These are phyloP conservation scores for Rhododendron molle DNA, from an alignment of 148 eudicot species.

Conservation along the genomic window DNA sequence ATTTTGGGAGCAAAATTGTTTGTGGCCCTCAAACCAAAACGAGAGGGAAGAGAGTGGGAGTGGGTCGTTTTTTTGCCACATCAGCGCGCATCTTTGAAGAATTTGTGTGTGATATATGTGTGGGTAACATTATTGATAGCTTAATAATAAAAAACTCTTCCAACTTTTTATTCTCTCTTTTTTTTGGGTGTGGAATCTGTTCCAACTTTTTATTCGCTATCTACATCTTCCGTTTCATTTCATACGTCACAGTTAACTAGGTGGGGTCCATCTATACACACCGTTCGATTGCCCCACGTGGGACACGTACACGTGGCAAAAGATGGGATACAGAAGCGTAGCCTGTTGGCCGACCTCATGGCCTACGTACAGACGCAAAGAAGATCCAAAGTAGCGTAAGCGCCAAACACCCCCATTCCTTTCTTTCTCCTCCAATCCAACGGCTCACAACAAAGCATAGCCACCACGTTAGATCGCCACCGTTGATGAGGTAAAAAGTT, in stretches of 20 bases:
- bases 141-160: background rate
- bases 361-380: slow-evolving; percentile 19
- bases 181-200: background rate
- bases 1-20: too few relatives aligned
- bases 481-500: background rate
- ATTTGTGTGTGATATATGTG: too few relatives aligned
- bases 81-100: too few relatives aligned
- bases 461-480: slow-evolving; percentile 1
- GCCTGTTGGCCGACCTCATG: slow-evolving; percentile 20
- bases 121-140: too few relatives aligned
- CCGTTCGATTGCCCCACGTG: background rate
- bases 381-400: slow-evolving; percentile 24
- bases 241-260: background rate
- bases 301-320: background rate
- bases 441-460: background rate
- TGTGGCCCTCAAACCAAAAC: too few relatives aligned
- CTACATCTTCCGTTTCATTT: background rate
- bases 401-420: slow-evolving; percentile 8
- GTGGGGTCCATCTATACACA: background rate
- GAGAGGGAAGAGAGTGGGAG: too few relatives aligned
- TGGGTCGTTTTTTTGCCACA: too few relatives aligned
- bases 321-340: background rate
- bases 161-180: background rate
- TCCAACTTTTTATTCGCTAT: background rate
- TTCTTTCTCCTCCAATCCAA: slow-evolving; percentile 6